Evolutionary conservation across 2,329 filamentous ascomycete genomes (phyloP).

Genomic region (Penicillium brasilianum): DNA sequence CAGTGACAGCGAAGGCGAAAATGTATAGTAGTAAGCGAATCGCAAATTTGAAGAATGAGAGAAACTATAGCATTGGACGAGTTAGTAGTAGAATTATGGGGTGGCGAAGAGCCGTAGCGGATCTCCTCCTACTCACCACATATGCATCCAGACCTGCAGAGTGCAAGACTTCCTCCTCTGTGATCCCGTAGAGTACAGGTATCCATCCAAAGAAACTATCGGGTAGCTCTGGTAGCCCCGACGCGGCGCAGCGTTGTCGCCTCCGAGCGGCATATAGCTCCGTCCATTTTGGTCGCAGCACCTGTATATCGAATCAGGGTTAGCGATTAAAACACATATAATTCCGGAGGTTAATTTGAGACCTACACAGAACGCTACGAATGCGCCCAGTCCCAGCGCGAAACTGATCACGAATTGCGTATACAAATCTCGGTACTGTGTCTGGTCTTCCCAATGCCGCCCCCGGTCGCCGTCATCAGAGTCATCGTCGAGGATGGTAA

Average conservation of each 20-base stretch:
- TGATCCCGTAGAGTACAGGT: constrained; percentile 78
- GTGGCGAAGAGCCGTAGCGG: too few relatives aligned
- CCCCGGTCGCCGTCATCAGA: constrained; percentile 22
- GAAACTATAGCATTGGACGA: constrained; percentile 62
- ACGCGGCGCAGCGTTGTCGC: constrained; percentile 69
- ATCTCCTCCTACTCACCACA: constrained; percentile 63
- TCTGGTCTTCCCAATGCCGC: constrained; percentile 39
- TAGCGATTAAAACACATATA: constrained; percentile 9
- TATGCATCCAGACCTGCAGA: constrained; percentile 94
- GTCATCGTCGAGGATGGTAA: constrained; percentile 27
- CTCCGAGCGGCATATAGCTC: constrained; percentile 88
- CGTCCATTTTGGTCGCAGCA: constrained; percentile 89
- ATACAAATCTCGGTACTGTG: constrained; percentile 46
- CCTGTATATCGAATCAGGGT: constrained; percentile 52
- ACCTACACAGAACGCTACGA: constrained; percentile 54
- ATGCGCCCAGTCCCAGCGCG: constrained; percentile 50
- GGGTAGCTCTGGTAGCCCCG: constrained; percentile 75
- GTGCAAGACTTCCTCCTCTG: constrained; percentile 84
- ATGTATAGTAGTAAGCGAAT: constrained; percentile 80
- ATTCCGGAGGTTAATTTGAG: not conserved
- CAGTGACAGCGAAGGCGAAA: constrained; percentile 76
- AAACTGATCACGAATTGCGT: constrained; percentile 53
- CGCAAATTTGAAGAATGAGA: constrained; percentile 95
- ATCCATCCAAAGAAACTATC: constrained; percentile 94
- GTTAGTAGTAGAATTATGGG: not conserved